Percentiles rank a stretch among this genome's conserved stretches.
Conservation (phyloP, 257 asterid species). For the Plantago elongata region DNA sequence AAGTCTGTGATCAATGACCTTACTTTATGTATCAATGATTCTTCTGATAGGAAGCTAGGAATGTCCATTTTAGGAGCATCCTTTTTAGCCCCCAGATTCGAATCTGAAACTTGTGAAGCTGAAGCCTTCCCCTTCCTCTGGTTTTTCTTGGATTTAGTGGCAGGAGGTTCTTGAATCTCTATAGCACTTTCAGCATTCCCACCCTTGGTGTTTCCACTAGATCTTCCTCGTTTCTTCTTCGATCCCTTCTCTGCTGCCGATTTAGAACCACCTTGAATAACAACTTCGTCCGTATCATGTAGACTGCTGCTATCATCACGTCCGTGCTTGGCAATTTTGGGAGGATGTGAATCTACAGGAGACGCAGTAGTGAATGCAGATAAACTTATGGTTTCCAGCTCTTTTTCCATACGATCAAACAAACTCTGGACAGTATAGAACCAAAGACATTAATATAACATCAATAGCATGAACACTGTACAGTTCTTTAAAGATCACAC, state of each 20-base stretch:
- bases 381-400: constrained; percentile 51
- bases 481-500: neutral
- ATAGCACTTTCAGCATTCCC: constrained; percentile 47
- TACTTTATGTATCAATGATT: constrained; percentile 66
- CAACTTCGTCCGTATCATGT: constrained; percentile 53
- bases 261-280: constrained; percentile 47
- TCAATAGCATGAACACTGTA: constrained; percentile 3
- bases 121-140: constrained; percentile 67
- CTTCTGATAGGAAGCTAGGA: constrained; percentile 61
- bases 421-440: constrained; percentile 46
- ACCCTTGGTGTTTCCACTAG: constrained; percentile 54
- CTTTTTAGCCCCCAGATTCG: constrained; percentile 57
- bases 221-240: constrained; percentile 82
- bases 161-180: constrained; percentile 54
- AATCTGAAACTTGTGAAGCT: constrained; percentile 54
- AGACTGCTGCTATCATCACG: constrained; percentile 38
- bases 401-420: constrained; percentile 71
- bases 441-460: constrained; percentile 13
- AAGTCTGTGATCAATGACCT: constrained; percentile 70
- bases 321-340: constrained; percentile 45
- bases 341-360: constrained; percentile 31
- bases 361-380: constrained; percentile 36
- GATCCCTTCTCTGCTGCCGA: constrained; percentile 66
- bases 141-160: constrained; percentile 69
- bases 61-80: constrained; percentile 53